These are phyloP conservation scores for Flaveria trinervia DNA, from an alignment of 129 eudicot species.

Conservation along the genomic window DNA sequence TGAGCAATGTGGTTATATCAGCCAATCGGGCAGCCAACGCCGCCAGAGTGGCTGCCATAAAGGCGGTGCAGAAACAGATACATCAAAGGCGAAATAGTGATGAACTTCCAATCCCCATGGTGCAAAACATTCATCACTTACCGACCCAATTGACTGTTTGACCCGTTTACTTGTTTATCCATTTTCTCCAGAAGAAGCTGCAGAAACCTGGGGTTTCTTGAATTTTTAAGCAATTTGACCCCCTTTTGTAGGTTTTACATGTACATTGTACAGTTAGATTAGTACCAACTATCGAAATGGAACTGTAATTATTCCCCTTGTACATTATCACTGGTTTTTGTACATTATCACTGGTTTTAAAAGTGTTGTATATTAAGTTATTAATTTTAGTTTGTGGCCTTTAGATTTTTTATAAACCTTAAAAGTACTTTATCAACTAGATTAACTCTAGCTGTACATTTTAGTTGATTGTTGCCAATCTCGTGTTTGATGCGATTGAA, in stretches of 20 bases:
- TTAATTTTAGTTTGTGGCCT: neutral
- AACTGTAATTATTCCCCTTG: constrained; percentile 7
- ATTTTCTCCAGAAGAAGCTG: neutral
- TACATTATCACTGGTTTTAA: constrained; percentile 1
- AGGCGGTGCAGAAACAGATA: constrained; percentile 68
- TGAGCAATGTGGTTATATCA: constrained; percentile 60
- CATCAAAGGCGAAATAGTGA: constrained; percentile 38
- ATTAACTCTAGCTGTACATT: too few species aligned
- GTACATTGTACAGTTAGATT: constrained; percentile 27
- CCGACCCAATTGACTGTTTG: constrained; percentile 31
- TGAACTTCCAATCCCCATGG: constrained; percentile 38
- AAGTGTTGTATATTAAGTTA: constrained; percentile 8
- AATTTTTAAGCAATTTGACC: constrained; percentile 6
- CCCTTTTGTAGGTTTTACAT: constrained; percentile 2
- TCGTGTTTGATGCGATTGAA: neutral
- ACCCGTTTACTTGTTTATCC: constrained; percentile 14
- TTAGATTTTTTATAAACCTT: neutral
- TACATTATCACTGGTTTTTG: constrained; percentile 12
- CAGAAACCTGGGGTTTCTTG: neutral
- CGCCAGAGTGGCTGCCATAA: constrained; percentile 80
- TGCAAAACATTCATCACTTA: constrained; percentile 40
- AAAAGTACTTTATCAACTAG: too few species aligned
- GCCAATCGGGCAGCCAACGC: constrained; percentile 82
- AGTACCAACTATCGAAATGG: constrained; percentile 13
- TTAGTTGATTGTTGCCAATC: too few species aligned